Percentiles rank a stretch among this genome's conserved stretches.
Conservation (phyloP, 2,329 filamentous ascomycete species). For the Huntiella abstrusa region DNA sequence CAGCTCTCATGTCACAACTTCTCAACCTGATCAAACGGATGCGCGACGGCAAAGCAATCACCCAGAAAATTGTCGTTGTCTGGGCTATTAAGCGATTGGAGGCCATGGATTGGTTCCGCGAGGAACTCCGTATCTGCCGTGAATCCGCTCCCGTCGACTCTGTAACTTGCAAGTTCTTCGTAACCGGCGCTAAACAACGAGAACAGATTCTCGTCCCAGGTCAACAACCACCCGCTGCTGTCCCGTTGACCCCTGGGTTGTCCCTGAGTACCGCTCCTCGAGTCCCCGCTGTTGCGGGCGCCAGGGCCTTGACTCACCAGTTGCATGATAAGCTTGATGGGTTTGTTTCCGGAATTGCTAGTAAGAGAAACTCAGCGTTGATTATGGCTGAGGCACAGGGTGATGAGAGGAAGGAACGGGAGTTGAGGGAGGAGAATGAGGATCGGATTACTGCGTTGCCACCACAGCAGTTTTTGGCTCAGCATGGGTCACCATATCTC, state of each 20-base stretch:
- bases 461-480: conserved; percentile 33
- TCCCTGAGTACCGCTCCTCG: conserved; percentile 13
- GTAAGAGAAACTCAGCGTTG: conserved; percentile 67
- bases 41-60: conserved; percentile 85
- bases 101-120: conserved; percentile 94
- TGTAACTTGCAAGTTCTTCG: conserved; percentile 86
- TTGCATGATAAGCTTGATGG: conserved; percentile 79
- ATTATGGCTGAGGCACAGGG: conserved; percentile 68
- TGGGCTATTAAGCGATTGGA: conserved; percentile 85
- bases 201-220: conserved; percentile 3
- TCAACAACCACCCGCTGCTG: not conserved
- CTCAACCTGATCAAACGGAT: conserved; percentile 92
- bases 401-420: conserved; percentile 58
- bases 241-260: conserved; percentile 3
- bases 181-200: conserved; percentile 50
- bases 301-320: conserved; percentile 48
- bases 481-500: not conserved
- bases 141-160: conserved; percentile 76
- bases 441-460: conserved; percentile 72
- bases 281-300: conserved; percentile 11
- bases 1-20: conserved; percentile 77
- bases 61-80: conserved; percentile 75
- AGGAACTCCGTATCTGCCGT: conserved; percentile 80
- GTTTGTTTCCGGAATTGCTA: conserved; percentile 70
- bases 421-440: conserved; percentile 65